These are phyloP conservation scores for Albophoma yamanashiensis DNA, from an alignment of 2,329 filamentous ascomycete species.

Conservation along the genomic window DNA sequence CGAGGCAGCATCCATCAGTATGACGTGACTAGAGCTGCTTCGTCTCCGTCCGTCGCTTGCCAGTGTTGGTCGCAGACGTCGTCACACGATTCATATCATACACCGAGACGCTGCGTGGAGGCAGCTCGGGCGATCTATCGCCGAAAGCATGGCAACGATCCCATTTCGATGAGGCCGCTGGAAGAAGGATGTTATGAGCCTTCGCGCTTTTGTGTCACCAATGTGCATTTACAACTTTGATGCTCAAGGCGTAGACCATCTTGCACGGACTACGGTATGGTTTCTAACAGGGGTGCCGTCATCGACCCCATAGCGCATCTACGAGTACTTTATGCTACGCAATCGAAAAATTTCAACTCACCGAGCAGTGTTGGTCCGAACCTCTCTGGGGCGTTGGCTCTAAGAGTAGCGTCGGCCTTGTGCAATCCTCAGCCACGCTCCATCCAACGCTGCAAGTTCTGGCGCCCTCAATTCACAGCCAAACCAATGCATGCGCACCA, in stretches of 20 bases:
- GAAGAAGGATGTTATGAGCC: neutral
- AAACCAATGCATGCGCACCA: neutral
- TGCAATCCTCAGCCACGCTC: neutral
- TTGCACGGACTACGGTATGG: no score
- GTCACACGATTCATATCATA: no score
- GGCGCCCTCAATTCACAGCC: neutral
- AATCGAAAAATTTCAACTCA: neutral
- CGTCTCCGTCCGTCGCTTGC: neutral
- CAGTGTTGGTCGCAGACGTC: neutral
- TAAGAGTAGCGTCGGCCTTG: neutral
- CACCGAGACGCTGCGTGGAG: neutral
- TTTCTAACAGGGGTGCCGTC: neutral
- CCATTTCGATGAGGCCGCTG: neutral
- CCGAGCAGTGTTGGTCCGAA: neutral
- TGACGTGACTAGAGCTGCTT: neutral
- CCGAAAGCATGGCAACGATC: neutral
- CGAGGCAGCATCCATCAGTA: neutral
- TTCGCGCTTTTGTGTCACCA: neutral
- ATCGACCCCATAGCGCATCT: neutral
- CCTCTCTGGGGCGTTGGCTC: neutral
- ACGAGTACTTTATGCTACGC: neutral
- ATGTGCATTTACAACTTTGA: neutral
- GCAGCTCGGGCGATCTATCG: neutral
- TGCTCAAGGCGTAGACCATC: neutral
- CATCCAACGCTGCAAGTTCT: neutral